Base-by-base conservation (phyloP, 306 rosid genomes). In the Inga laurina region DNA sequence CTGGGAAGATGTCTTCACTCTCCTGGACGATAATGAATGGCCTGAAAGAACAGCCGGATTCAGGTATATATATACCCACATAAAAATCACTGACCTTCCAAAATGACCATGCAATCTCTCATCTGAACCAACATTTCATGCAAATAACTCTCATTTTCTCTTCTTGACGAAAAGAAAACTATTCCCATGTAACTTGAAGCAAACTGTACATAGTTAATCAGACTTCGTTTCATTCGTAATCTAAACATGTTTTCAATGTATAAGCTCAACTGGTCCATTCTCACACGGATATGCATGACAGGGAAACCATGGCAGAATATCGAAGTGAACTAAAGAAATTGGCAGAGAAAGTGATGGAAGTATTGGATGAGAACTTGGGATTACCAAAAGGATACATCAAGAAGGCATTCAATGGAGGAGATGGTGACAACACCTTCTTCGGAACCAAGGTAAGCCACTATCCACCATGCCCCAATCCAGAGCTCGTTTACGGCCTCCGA, bases 381-480 rank as follows among this genome's bases (percentile, higher is more conserved):
- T 70, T 93, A 41, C 90, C 93, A 11, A 81, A 76, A 71, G 98
- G 97, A 54, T 89, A 88, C 90, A 91, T 94, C 46, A 87, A 91
- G 91, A 93, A 85, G 65, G 93, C 97, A 79, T 89, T 94, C 78
- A 90, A 91, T 18, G 93, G 85, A 18, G 94, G 92, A 74, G 95
- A 85, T 10, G 92, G 71, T 82, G 78, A 92, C 39, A 85, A 79
- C 46, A 94, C 94, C 62, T 95, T 91, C 85, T 94, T 93, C 51
- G 99, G 99, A n/a, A 96, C 99, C 71, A 93, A 96, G 89, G 98
- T 96, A 75, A 96, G 99, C 85, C 98, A 96, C 90, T 96, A 96
- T 92, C 99, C 99, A 4, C 93, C 99, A 1, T 93, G 98, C 77
- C 97, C 97, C 16, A 35, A 87, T 22, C 98, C 98, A 10, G 97